These are phyloP conservation scores for Candida broadrunensis DNA, from an alignment of 805 yeast genomes.

Conservation along the genomic window DNA sequence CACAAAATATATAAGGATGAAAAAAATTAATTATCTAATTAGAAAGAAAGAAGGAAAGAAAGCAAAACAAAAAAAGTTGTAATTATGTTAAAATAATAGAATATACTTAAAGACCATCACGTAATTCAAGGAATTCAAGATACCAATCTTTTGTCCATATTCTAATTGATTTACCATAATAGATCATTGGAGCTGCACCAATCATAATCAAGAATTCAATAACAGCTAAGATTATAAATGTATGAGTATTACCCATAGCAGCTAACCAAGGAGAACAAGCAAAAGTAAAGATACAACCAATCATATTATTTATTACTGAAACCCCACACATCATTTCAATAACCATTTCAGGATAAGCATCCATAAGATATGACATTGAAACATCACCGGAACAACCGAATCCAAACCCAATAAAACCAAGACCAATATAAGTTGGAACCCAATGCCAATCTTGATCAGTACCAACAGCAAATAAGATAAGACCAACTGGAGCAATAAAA, in stretches of 20 bases:
- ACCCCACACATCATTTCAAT: constrained; percentile 40
- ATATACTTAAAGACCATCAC: neutral
- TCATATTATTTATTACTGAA: constrained; percentile 34
- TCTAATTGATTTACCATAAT: constrained; percentile 32
- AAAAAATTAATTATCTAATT: neutral
- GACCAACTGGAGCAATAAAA: constrained; percentile 32
- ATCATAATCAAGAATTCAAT: constrained; percentile 32
- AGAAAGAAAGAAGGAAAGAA: neutral
- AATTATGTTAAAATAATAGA: too few relatives aligned
- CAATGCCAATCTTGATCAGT: constrained; percentile 34
- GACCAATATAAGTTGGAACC: constrained; percentile 36
- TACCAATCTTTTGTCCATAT: constrained; percentile 32
- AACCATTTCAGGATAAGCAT: constrained; percentile 39
- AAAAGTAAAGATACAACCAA: constrained; percentile 37
- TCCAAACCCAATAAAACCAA: constrained; percentile 35
- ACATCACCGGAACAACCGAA: constrained; percentile 39
- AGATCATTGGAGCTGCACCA: constrained; percentile 25
- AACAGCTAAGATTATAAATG: constrained; percentile 34
- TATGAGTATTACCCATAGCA: constrained; percentile 31
- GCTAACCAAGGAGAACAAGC: constrained; percentile 39
- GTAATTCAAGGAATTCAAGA: constrained; percentile 12
- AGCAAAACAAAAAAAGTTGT: neutral
- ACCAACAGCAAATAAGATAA: constrained; percentile 36
- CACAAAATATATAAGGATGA: too few relatives aligned
- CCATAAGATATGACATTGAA: constrained; percentile 38